These are phyloP conservation scores for Plasmopara muralis DNA, from an alignment of 352 stramenopile genomes.

Conservation along the genomic window DNA sequence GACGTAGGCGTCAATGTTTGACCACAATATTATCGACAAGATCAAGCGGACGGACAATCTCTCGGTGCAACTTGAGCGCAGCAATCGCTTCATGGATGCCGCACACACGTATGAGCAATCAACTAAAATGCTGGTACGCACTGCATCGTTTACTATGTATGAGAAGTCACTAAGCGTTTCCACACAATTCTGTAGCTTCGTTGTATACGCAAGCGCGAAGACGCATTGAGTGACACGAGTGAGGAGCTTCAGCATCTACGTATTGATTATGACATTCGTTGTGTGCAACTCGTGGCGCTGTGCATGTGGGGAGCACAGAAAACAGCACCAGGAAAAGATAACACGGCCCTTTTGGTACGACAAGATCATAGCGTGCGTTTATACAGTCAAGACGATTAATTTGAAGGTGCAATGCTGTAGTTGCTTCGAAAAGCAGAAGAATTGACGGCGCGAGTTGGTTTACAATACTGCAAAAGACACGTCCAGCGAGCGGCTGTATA, in stretches of 20 bases:
- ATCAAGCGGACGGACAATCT: constrained; percentile 51
- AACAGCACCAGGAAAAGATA: constrained; percentile 34
- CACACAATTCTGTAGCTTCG: constrained; percentile 27
- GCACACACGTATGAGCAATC: constrained; percentile 71
- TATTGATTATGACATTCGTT: constrained; percentile 73
- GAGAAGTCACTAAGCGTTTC: neutral
- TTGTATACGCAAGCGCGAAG: constrained; percentile 58
- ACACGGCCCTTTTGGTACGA: constrained; percentile 56
- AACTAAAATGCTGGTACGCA: constrained; percentile 55
- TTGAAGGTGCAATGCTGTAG: constrained; percentile 16
- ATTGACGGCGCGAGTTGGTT: constrained; percentile 42
- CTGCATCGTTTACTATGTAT: neutral
- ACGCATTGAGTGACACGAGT: constrained; percentile 33
- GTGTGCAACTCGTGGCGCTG: constrained; percentile 62
- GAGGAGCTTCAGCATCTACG: constrained; percentile 63
- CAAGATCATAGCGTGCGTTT: neutral
- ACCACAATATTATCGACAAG: constrained; percentile 49
- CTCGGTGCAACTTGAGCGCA: constrained; percentile 59
- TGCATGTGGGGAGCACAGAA: constrained; percentile 56
- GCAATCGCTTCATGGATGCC: constrained; percentile 50
- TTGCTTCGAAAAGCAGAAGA: constrained; percentile 63
- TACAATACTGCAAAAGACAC: constrained; percentile 61
- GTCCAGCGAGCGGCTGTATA: constrained; percentile 55
- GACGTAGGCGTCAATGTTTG: constrained; percentile 45
- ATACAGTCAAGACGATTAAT: neutral